A percentile compares a stretch with the other conserved stretches of the same genome.
phyloP scores from a whole-genome alignment of 441 rosid genomes.

The Jatropha podagrica region DNA sequence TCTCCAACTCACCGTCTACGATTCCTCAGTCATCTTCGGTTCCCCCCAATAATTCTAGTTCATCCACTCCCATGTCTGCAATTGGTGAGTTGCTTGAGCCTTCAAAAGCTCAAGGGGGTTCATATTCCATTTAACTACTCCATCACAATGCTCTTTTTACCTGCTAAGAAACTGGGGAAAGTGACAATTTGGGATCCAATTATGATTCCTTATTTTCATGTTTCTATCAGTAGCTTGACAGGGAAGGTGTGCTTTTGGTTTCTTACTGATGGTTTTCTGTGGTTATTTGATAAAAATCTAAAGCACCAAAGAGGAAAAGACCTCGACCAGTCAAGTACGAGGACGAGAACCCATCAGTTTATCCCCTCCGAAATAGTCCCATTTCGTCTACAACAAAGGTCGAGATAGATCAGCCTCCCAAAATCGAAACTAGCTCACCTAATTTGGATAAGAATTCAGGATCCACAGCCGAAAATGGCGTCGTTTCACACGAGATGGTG shows the following conservation, averaged over 20 bases:
- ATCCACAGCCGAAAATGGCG: slow-evolving; percentile 47
- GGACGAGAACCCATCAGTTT: slow-evolving; percentile 58
- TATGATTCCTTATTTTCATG: slow-evolving; percentile 3
- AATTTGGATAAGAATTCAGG: slow-evolving; percentile 49
- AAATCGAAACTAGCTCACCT: slow-evolving; percentile 42
- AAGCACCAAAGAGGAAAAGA: slow-evolving; percentile 94
- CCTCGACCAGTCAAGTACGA: slow-evolving; percentile 83
- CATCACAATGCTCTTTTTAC: slow-evolving; percentile 5
- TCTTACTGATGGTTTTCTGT: background rate
- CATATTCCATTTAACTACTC: background rate
- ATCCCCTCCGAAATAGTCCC: slow-evolving; percentile 44
- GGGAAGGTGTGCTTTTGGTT: slow-evolving; percentile 5
- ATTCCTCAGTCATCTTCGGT: slow-evolving; percentile 53
- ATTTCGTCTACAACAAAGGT: slow-evolving; percentile 48
- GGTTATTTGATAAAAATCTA: slow-evolving; percentile 19
- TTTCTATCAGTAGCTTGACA: slow-evolving; percentile 1
- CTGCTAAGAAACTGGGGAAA: slow-evolving; percentile 7
- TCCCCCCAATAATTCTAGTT: slow-evolving; percentile 54
- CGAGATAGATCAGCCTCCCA: slow-evolving; percentile 54
- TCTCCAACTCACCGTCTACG: slow-evolving; percentile 55
- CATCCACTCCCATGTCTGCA: slow-evolving; percentile 54
- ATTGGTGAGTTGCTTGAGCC: slow-evolving; percentile 46
- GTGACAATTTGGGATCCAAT: slow-evolving; percentile 10
- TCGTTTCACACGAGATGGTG: slow-evolving; percentile 30
- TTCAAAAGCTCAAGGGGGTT: background rate